Base-by-base conservation (phyloP, 2,329 filamentous ascomycete species). In the Zymoseptoria passerinii region DNA sequence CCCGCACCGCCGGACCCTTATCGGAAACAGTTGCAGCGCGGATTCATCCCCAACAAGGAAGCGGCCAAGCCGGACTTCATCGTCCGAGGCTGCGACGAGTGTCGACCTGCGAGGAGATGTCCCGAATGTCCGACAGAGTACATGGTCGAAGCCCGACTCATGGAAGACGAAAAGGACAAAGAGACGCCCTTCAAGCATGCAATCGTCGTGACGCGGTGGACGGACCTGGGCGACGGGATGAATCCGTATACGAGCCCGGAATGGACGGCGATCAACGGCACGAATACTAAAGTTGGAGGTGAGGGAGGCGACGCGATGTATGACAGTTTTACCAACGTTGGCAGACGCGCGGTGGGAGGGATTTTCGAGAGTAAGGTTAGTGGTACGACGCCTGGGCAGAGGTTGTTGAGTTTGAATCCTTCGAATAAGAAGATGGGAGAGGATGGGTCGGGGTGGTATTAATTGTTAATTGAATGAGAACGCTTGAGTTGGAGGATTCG, bases 101-200 rank as follows among this genome's bases (percentile, higher is more conserved):
- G 83, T 67, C 74, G 78, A 7, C 82, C 83, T 2, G 83, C 84
- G 74, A 76, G 83, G 3, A 74, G 83, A 29, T 86, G 83, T 68
- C 81, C 83, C 0, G 78, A 82, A 55, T 86, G 83, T 68, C 82
- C 83, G 1, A 81, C 81, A 0, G 83, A 86, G 66, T 86, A 86
- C 61, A 71, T 86, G 9, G 75, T 85, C 52, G 83, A 86, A 67
- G 68, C 85, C 6, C 83, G 81, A 61, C 73, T 85, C 59, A 74
- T 79, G 1, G 83, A 86, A 68, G 82, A 85, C 61, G 55, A 59
- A 23, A 65, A 67, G 28, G 74, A 80, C 64, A 68, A 74, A 6
- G 61, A 71, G 44, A 65, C 74, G 9, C 70, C 74, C 2, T 86
- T 86, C 70, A 83, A 81, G 64, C 82, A 85, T 58, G 78, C 80